These are phyloP conservation scores for Candida ficus DNA, from an alignment of 805 yeast genomes.

Conservation along the genomic window DNA sequence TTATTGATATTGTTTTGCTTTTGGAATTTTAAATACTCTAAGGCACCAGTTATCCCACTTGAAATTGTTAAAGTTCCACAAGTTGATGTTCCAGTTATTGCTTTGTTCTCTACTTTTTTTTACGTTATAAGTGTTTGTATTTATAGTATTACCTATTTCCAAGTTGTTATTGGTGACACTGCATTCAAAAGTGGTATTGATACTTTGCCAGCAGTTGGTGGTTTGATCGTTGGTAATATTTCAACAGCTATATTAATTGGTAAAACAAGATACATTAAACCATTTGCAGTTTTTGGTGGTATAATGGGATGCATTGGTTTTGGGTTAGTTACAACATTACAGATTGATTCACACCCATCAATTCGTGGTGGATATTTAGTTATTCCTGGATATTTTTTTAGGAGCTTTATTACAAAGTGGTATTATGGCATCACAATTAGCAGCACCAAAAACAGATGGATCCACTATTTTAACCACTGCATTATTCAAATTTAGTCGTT, in stretches of 20 bases:
- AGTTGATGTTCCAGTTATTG: slow-evolving; percentile 26
- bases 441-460: slow-evolving; percentile 48
- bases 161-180: slow-evolving; percentile 31
- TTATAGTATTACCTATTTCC: slow-evolving; percentile 38
- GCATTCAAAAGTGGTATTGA: slow-evolving; percentile 43
- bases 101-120: slow-evolving; percentile 6
- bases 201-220: slow-evolving; percentile 36
- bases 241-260: slow-evolving; percentile 32
- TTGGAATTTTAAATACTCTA: slow-evolving; percentile 39
- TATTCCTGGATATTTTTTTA: slow-evolving; percentile 39
- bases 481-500: slow-evolving; percentile 37
- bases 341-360: slow-evolving; percentile 31
- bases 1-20: slow-evolving; percentile 29
- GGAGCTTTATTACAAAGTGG: slow-evolving; percentile 45
- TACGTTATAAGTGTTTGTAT: slow-evolving; percentile 7
- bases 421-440: slow-evolving; percentile 39
- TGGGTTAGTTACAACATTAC: slow-evolving; percentile 40
- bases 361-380: slow-evolving; percentile 41
- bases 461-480: slow-evolving; percentile 44
- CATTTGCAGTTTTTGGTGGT: slow-evolving; percentile 33
- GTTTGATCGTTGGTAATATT: slow-evolving; percentile 27
- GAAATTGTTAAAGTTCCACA: slow-evolving; percentile 34
- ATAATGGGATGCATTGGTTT: slow-evolving; percentile 36
- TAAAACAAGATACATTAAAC: slow-evolving; percentile 36
- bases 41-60: slow-evolving; percentile 40